Evolutionary conservation across 306 rosid genomes (phyloP), one percentile per base, ranked within the genome.

Genomic region (Lagenaria siceraria): DNA sequence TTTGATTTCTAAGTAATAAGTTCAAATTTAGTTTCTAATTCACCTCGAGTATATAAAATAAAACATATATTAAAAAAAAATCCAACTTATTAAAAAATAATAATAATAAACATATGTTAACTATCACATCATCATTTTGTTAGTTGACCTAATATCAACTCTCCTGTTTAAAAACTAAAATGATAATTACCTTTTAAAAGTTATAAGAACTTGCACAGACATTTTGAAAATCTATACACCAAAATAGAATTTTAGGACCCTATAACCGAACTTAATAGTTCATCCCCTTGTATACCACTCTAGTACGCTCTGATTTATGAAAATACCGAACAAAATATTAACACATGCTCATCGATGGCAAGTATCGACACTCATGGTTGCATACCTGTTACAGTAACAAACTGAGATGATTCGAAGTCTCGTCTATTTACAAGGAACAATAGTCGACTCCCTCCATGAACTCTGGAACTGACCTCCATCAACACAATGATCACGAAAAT

Each of bases 361-460:
- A 58, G n/a, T 31, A 29, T 15, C 8, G 2, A 31, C 25, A 49
- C 11, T 74, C 27, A 8, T 35, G 51, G 18, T 36, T 35, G 53
- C 53, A 13, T 77, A 93, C 97, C 96, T 93, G 89, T 83, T 38
- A 93, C 19, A 2, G 92, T 87, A 36, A 88, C 89, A 73, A 70
- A 93, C 27, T 68, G 83, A 46, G 80, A 77, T 36, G 85, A 75
- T 75, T 88, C 88, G 17, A 68, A 83, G 25, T 70, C 81, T 52
- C 19, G 84, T 49, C 80, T 48, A 71, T 80, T 77, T 35, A 31
- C 38, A 48, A 27, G 78, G 78, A 80, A 63, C 11, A 86, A 53
- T 77, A 80, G 78, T 6, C 87, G 88, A 29, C 80, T 48, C 78
- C 85, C 84, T 19, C 89, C 92, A 74, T 80, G 86, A 60, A 88